Evolutionary conservation across 2,329 filamentous ascomycete genomes (phyloP).

Genomic region (Elsinoe necatrix): DNA sequence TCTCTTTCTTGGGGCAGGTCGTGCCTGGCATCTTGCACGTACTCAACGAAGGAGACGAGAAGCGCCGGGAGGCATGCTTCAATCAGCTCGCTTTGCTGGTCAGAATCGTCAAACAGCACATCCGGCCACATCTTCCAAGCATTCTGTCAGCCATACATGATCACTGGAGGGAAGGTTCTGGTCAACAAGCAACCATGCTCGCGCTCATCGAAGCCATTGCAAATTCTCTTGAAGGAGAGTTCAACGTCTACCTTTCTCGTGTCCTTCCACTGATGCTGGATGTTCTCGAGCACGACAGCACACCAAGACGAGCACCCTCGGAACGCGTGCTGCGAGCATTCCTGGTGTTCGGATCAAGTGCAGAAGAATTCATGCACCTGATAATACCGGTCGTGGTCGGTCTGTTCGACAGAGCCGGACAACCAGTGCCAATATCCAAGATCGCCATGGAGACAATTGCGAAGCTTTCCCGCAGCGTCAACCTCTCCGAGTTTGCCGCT

Average conservation of each 20-base stretch:
- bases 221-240: constrained; percentile 88
- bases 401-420: constrained; percentile 82
- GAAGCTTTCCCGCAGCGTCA: constrained; percentile 89
- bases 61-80: constrained; percentile 88
- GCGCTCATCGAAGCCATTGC: constrained; percentile 90
- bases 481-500: constrained; percentile 91
- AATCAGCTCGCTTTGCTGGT: constrained; percentile 91
- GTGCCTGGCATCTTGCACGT: constrained; percentile 89
- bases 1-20: constrained; percentile 87
- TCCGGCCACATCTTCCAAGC: constrained; percentile 77
- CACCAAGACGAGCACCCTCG: constrained; percentile 67
- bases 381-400: constrained; percentile 93
- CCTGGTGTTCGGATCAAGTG: constrained; percentile 87
- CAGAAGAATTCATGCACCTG: constrained; percentile 98
- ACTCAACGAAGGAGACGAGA: constrained; percentile 69
- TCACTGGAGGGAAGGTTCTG: constrained; percentile 75
- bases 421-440: constrained; percentile 71
- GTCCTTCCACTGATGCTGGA: constrained; percentile 90
- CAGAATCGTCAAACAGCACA: constrained; percentile 91
- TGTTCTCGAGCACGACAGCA: constrained; percentile 77
- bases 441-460: constrained; percentile 90
- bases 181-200: constrained; percentile 83
- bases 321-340: constrained; percentile 92
- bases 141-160: constrained; percentile 82
- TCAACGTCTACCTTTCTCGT: constrained; percentile 88